phyloP scores from a whole-genome alignment of 768 basidiomycete species.

The Lentinula sp. region DNA sequence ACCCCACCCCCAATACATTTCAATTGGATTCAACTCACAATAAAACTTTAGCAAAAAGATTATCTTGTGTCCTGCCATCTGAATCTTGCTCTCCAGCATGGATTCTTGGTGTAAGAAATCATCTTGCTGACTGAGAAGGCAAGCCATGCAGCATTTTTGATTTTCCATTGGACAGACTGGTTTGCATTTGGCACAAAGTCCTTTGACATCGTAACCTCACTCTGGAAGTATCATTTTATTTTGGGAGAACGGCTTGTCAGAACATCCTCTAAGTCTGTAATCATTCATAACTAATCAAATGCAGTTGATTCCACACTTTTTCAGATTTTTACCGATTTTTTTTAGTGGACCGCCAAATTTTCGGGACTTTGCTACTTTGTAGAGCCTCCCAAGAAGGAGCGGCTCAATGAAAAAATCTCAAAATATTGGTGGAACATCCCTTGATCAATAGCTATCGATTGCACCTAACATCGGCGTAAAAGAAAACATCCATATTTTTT shows the following conservation, averaged over 20 bases:
- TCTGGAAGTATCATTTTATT: too few species aligned
- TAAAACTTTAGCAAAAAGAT: constrained; percentile 31
- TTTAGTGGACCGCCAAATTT: neutral
- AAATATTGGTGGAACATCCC: too few species aligned
- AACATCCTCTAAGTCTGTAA: neutral
- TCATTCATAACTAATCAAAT: constrained; percentile 8
- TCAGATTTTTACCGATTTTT: constrained; percentile 15
- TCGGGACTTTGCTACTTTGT: too few species aligned
- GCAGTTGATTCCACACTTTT: constrained; percentile 17
- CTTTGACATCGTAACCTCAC: too few species aligned
- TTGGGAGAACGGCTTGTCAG: too few species aligned
- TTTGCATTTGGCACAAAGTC: too few species aligned
- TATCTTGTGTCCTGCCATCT: constrained; percentile 24
- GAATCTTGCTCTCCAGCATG: constrained; percentile 24
- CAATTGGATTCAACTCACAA: constrained; percentile 26
- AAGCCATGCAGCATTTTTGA: constrained; percentile 26
- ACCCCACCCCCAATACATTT: constrained; percentile 35
- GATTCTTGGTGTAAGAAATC: constrained; percentile 32
- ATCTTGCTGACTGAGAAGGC: constrained; percentile 29
- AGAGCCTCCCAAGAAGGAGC: too few species aligned
- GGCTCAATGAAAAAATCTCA: too few species aligned
- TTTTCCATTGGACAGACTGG: constrained; percentile 18
- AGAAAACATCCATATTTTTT: too few species aligned
- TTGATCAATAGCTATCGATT: too few species aligned
- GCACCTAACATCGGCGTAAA: too few species aligned